phyloP scores from a whole-genome alignment of 2,329 filamentous ascomycete species.

The Lachnum nothofagi region DNA sequence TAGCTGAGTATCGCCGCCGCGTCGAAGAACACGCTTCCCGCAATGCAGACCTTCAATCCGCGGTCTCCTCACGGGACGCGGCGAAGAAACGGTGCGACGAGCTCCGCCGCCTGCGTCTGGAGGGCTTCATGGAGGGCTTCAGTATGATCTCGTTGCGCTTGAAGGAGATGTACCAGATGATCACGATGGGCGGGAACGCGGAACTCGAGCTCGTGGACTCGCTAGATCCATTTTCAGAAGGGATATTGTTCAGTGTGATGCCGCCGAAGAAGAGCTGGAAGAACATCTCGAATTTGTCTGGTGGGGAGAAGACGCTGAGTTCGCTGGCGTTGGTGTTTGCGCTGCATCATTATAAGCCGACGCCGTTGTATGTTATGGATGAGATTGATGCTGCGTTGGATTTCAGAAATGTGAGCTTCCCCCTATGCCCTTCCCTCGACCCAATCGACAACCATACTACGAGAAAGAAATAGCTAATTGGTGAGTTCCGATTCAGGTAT shows the following conservation, averaged over 20 bases:
- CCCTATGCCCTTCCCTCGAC: not conserved
- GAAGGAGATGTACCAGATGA: conserved; percentile 99
- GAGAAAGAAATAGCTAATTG: no score
- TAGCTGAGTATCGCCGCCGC: conserved; percentile 80
- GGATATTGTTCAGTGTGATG: conserved; percentile 97
- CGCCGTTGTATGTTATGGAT: conserved; percentile 97
- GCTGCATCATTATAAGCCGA: conserved; percentile 95
- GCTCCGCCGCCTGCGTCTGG: conserved; percentile 79
- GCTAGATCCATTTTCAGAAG: conserved; percentile 92
- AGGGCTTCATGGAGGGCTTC: conserved; percentile 98
- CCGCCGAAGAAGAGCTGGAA: conserved; percentile 99
- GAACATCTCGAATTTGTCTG: conserved; percentile 92
- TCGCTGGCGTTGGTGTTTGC: conserved; percentile 96
- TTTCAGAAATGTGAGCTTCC: conserved; percentile 78
- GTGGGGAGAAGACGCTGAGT: conserved; percentile 94
- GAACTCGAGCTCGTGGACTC: conserved; percentile 96
- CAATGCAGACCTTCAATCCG: conserved; percentile 75
- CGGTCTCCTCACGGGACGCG: conserved; percentile 71
- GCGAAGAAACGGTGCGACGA: conserved; percentile 93
- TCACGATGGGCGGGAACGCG: conserved; percentile 98
- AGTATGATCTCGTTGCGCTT: conserved; percentile 85
- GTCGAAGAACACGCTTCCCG: conserved; percentile 77
- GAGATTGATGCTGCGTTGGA: conserved; percentile 98
- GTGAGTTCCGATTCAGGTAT: no score
- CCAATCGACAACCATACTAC: no score